phyloP scores from a whole-genome alignment of 805 yeast genomes.

The Wickerhamomyces ciferrii region DNA sequence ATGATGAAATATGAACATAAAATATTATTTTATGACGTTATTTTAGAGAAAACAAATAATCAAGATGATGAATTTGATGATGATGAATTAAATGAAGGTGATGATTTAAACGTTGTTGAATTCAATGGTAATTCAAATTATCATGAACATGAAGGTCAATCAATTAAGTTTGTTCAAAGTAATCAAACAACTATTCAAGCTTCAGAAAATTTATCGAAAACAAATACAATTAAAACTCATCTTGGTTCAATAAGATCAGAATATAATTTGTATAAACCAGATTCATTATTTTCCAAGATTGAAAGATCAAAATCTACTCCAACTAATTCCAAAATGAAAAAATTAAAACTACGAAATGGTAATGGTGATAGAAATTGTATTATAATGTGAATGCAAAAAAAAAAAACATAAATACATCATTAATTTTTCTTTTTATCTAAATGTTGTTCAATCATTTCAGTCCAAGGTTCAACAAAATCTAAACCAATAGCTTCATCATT shows the following conservation, averaged over 20 bases:
- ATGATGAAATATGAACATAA: constrained; percentile 22
- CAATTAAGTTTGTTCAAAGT: constrained; percentile 13
- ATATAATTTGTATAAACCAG: constrained; percentile 17
- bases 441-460: constrained; percentile 72
- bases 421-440: constrained; percentile 20
- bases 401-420: too few relatives aligned
- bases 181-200: constrained; percentile 16
- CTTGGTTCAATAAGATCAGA: constrained; percentile 20
- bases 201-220: constrained; percentile 15
- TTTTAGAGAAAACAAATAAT: constrained; percentile 3
- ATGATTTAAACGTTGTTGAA: constrained; percentile 21
- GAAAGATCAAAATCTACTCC: constrained; percentile 18
- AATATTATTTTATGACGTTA: constrained; percentile 26
- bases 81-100: neutral
- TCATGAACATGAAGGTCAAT: constrained; percentile 2
- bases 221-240: constrained; percentile 16
- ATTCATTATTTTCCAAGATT: constrained; percentile 10
- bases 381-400: constrained; percentile 9
- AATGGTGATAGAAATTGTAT: constrained; percentile 11
- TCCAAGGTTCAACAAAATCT: constrained; percentile 71
- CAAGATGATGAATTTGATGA: constrained; percentile 13
- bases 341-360: constrained; percentile 1
- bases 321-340: constrained; percentile 4
- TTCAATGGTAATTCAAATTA: constrained; percentile 15
- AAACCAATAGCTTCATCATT: constrained; percentile 44